Evolutionary conservation across 345 rosid species (phyloP).

Genomic region (Capsella bursapastoris): DNA sequence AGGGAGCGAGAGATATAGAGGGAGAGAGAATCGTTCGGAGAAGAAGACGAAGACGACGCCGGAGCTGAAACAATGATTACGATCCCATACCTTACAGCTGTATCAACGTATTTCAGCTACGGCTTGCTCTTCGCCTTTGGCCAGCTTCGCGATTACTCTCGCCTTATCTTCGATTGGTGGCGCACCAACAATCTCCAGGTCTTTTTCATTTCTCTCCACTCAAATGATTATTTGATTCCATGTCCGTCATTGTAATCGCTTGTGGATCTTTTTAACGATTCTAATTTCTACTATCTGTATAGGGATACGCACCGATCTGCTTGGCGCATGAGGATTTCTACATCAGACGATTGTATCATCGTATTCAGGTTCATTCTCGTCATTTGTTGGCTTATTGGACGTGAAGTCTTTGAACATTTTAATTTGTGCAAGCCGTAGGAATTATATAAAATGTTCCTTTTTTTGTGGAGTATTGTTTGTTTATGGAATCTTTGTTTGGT

Average conservation of each 20-base stretch:
- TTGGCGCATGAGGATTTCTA: conserved; percentile 92
- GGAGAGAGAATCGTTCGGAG: conserved; percentile 1
- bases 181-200: conserved; percentile 64
- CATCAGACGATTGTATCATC: conserved; percentile 76
- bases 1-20: conserved; percentile 8
- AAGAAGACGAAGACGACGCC: background rate
- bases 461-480: background rate
- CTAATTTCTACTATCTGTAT: background rate
- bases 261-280: background rate
- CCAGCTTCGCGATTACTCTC: conserved; percentile 77
- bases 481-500: background rate
- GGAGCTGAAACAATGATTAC: conserved; percentile 56
- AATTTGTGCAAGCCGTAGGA: no score
- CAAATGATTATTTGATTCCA: background rate
- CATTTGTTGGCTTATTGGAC: background rate
- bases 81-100: conserved; percentile 74
- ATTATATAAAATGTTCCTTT: no score
- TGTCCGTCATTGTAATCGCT: background rate
- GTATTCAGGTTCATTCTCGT: conserved; percentile 71
- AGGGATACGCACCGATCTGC: conserved; percentile 97
- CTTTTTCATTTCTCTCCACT: background rate
- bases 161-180: conserved; percentile 68
- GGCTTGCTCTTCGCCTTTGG: conserved; percentile 81
- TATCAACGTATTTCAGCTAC: conserved; percentile 79
- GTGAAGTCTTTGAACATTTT: no score